Percentiles rank a stretch among this genome's conserved stretches.
Evolutionary conservation across 2,329 filamentous ascomycete genomes (phyloP).

Genomic region (Diaporthe capsici): DNA sequence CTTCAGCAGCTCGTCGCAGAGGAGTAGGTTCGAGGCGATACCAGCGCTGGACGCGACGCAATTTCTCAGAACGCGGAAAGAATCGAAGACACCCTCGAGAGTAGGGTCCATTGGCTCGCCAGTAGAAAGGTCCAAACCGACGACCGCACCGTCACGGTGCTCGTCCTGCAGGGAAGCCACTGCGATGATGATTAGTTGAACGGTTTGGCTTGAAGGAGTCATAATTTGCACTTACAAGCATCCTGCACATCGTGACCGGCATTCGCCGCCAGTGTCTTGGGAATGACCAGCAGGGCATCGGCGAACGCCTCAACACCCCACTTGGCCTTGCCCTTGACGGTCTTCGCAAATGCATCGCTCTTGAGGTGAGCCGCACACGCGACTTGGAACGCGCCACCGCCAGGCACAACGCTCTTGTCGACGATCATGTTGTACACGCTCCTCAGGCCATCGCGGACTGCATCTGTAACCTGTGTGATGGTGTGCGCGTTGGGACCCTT

Average conservation of each 20-base stretch:
- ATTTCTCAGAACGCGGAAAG: slow-evolving; percentile 94
- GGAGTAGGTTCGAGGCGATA: slow-evolving; percentile 93
- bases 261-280: slow-evolving; percentile 97
- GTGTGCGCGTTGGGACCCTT: slow-evolving; percentile 98
- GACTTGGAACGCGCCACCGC: slow-evolving; percentile 95
- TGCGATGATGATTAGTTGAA: slow-evolving; percentile 53
- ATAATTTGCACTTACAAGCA: slow-evolving; percentile 74
- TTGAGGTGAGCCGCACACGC: slow-evolving; percentile 90
- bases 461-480: slow-evolving; percentile 96
- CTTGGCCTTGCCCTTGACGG: slow-evolving; percentile 97
- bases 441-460: slow-evolving; percentile 92
- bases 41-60: slow-evolving; percentile 93
- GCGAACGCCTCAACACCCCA: slow-evolving; percentile 96
- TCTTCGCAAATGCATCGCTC: slow-evolving; percentile 88
- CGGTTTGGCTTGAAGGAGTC: not conserved
- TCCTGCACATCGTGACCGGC: slow-evolving; percentile 98
- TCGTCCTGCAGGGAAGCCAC: slow-evolving; percentile 92
- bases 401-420: slow-evolving; percentile 95
- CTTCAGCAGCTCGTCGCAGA: slow-evolving; percentile 98
- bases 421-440: slow-evolving; percentile 99
- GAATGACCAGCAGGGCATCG: slow-evolving; percentile 93
- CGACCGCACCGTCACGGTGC: slow-evolving; percentile 83
- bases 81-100: slow-evolving; percentile 93
- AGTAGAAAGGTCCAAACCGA: slow-evolving; percentile 87
- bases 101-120: slow-evolving; percentile 96